Percentiles rank a stretch among this genome's conserved stretches.
Evolutionary conservation across 257 asterid species (phyloP).

Genomic region (Gentiana macrophylla): DNA sequence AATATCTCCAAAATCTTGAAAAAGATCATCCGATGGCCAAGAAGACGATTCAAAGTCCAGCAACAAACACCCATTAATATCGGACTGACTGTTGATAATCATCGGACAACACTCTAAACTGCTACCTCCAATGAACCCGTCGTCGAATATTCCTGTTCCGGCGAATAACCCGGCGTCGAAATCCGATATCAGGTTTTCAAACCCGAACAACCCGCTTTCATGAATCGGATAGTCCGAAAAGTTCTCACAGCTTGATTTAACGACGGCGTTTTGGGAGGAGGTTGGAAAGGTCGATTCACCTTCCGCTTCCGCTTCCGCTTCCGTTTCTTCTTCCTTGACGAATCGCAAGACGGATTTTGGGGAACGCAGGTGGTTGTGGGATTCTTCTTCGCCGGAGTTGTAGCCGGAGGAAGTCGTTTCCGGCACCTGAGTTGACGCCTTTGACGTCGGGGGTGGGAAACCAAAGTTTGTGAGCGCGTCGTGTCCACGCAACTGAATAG

Average conservation of each 20-base stretch:
- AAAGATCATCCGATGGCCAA: conserved; percentile 39
- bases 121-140: conserved; percentile 19
- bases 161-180: conserved; percentile 39
- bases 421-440: conserved; percentile 5
- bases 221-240: conserved; percentile 31
- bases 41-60: conserved; percentile 30
- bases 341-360: conserved; percentile 73
- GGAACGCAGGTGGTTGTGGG: conserved; percentile 37
- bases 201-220: conserved; percentile 30
- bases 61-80: conserved; percentile 19
- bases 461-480: conserved; percentile 52
- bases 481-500: conserved; percentile 80
- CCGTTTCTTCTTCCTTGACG: conserved; percentile 25
- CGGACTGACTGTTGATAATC: neutral
- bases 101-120: conserved; percentile 16
- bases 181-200: conserved; percentile 31
- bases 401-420: conserved; percentile 24
- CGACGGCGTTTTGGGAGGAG: conserved; percentile 17
- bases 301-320: conserved; percentile 20
- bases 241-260: conserved; percentile 11
- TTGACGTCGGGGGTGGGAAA: neutral
- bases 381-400: conserved; percentile 72
- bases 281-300: conserved; percentile 21
- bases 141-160: conserved; percentile 25
- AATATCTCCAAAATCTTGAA: conserved; percentile 63